Base-by-base conservation (phyloP, 306 rosid genomes). In the Vicia villosa region DNA sequence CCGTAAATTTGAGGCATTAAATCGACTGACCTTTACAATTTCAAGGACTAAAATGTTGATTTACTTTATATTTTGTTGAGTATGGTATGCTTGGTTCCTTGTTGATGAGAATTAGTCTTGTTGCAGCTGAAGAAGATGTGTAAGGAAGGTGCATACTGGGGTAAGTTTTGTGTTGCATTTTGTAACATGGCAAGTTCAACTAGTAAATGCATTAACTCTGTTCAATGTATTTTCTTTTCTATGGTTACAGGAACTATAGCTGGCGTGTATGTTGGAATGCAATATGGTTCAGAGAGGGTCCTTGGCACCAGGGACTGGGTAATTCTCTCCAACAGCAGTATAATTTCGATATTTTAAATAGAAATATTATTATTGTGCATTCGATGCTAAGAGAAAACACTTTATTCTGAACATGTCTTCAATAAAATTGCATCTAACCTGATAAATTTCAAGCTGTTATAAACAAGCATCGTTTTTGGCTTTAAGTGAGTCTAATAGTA, bases 61-160 rank as follows among this genome's bases (percentile, higher is more conserved):
- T 34, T 34, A 34, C 10, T 34, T 2, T 34, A 34, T 34, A 34
- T 34, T 34, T 34, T 34, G 38, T 34, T 34, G 38, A 34, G 38
- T 34, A 71, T 58, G 57, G 26, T 37, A 63, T 72, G 46, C 49
- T 78, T 26, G 28, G 60, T 15, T 34, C 58, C 43, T 65, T 81
- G 49, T 73, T 88, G 43, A 88, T 70, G 47, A 60, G 63, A 8
- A 16, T 6, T 62, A 2, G 50, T 74, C 10, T 66, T 79, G 22
- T 81, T 86, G 87, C 95, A 93, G 98, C 73, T 93, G 88, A 93
- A 93, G 87, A 93, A 90, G 83, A 83, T 88, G 94, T 90, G 94
- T 79, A 90, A 85, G 65, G 98, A 93, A 85, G 98, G 96, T 10
- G 97, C 92, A 77, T 93, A 88, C 61, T 93, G 98, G 96, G 98